Conservation (phyloP, 805 yeast species). For the Priceomyces carsonii region DNA sequence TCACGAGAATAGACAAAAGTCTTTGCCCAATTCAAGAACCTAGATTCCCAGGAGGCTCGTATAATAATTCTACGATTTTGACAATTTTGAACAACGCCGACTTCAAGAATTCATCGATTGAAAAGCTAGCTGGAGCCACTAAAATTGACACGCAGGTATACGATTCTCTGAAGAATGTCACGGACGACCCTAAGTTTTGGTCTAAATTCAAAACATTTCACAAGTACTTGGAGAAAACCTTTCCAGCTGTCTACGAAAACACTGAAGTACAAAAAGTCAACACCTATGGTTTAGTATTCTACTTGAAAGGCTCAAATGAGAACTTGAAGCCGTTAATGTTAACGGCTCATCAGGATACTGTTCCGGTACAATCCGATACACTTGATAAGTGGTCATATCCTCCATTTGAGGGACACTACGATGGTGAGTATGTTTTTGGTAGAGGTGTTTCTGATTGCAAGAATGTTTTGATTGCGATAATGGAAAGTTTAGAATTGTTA, state of each 20-base stretch:
- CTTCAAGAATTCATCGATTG: constrained; percentile 36
- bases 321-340: constrained; percentile 68
- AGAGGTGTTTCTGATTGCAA: constrained; percentile 81
- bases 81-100: constrained; percentile 24
- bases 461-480: constrained; percentile 60
- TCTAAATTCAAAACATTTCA: constrained; percentile 44
- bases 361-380: constrained; percentile 67
- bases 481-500: constrained; percentile 68
- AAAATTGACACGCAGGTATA: constrained; percentile 62
- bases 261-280: constrained; percentile 58
- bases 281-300: constrained; percentile 60
- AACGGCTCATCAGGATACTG: constrained; percentile 81
- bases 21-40: constrained; percentile 13
- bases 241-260: constrained; percentile 52
- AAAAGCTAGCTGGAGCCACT: constrained; percentile 57
- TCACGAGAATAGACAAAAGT: constrained; percentile 5
- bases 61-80: constrained; percentile 32
- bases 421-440: constrained; percentile 69
- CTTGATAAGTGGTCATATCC: constrained; percentile 60
- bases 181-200: constrained; percentile 54
- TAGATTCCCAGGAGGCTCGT: constrained; percentile 6
- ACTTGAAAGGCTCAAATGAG: constrained; percentile 58
- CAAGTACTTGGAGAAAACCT: constrained; percentile 50
- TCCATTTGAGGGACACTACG: constrained; percentile 62
- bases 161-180: constrained; percentile 53